phyloP scores from a whole-genome alignment of 371 early-diverging fungal genomes.

The Apophysomyces ossiformis region DNA sequence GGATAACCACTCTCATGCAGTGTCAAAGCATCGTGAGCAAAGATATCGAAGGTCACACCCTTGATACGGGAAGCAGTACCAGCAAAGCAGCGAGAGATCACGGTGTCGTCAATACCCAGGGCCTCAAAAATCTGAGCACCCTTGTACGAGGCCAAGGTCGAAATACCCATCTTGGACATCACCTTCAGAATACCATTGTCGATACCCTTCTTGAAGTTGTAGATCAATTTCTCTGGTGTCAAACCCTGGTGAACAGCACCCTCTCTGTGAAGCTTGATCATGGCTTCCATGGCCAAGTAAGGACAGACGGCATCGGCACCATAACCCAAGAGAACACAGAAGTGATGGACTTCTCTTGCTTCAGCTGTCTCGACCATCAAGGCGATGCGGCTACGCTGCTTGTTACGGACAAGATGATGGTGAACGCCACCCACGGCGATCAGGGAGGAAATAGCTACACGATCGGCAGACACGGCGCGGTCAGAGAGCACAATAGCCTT shows the following conservation, averaged over 20 bases:
- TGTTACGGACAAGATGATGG: constrained; percentile 88
- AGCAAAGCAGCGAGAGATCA: constrained; percentile 89
- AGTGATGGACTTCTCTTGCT: constrained; percentile 96
- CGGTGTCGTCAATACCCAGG: constrained; percentile 87
- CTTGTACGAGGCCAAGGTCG: constrained; percentile 96
- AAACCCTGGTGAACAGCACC: constrained; percentile 58
- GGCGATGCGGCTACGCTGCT: constrained; percentile 88
- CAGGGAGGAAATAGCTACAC: constrained; percentile 85
- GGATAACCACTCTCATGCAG: constrained; percentile 90
- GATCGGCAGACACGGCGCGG: constrained; percentile 61
- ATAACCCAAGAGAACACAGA: constrained; percentile 93
- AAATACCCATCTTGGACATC: constrained; percentile 99
- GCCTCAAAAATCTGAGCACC: constrained; percentile 99
- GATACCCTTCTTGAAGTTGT: constrained; percentile 84
- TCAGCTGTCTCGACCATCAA: constrained; percentile 95
- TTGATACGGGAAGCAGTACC: constrained; percentile 97
- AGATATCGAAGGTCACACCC: constrained; percentile 87
- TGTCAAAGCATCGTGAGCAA: constrained; percentile 89
- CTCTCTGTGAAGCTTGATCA: constrained; percentile 89
- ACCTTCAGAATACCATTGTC: constrained; percentile 96
- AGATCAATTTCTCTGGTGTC: constrained; percentile 63
- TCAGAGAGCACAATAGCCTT: constrained; percentile 89
- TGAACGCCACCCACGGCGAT: constrained; percentile 94
- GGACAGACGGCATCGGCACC: constrained; percentile 98
- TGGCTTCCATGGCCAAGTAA: constrained; percentile 87